These are phyloP conservation scores for Orbilia brochopaga DNA, from an alignment of 2,329 filamentous ascomycete genomes.

Conservation along the genomic window DNA sequence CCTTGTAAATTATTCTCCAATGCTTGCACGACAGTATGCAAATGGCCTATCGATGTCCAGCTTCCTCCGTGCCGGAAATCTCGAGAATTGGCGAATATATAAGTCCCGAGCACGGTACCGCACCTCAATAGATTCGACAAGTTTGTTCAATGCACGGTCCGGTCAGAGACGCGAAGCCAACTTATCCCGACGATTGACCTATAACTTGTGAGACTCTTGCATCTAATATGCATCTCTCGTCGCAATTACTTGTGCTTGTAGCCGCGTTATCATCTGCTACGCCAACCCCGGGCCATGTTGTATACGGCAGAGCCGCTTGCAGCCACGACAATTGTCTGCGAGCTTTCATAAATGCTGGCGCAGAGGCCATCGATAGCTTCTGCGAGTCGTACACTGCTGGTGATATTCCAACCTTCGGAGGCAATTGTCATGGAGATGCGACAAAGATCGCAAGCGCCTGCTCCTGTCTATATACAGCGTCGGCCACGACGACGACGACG, in stretches of 20 bases:
- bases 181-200: too few relatives aligned
- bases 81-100: too few relatives aligned
- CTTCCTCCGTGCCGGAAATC: not conserved
- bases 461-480: slow-evolving; percentile 31
- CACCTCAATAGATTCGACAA: too few relatives aligned
- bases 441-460: slow-evolving; percentile 32
- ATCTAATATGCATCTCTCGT: slow-evolving; percentile 27
- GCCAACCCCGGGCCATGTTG: slow-evolving; percentile 11
- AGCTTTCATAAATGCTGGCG: slow-evolving; percentile 25
- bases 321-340: slow-evolving; percentile 35
- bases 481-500: slow-evolving; percentile 17
- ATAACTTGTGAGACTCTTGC: too few relatives aligned
- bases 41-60: not conserved
- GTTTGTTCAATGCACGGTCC: too few relatives aligned
- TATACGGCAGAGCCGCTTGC: slow-evolving; percentile 28
- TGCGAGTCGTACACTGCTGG: slow-evolving; percentile 21
- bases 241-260: slow-evolving; percentile 16
- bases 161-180: too few relatives aligned
- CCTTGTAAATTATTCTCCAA: not conserved
- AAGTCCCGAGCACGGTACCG: too few relatives aligned
- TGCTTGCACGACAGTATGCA: not conserved
- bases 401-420: slow-evolving; percentile 30
- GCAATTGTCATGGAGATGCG: slow-evolving; percentile 22
- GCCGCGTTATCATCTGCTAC: slow-evolving; percentile 19
- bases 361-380: slow-evolving; percentile 16